Base-by-base conservation (phyloP, 2,329 filamentous ascomycete genomes). In the Aspergillus quadrilineatus region DNA sequence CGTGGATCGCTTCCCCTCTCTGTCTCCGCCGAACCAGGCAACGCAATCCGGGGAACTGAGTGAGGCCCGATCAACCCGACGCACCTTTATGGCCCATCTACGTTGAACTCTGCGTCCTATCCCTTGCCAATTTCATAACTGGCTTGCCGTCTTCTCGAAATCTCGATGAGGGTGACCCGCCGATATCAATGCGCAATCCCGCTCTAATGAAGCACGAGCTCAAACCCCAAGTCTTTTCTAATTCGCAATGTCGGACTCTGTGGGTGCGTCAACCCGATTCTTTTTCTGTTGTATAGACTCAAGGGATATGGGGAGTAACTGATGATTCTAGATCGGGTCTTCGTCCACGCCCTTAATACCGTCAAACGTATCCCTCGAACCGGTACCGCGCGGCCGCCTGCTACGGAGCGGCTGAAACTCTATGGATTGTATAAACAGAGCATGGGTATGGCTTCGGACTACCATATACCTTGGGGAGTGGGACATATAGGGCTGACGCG, bases 361-460 rank as follows among this genome's bases (percentile, higher is more conserved):
- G 93, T 99, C 68, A 97, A 97, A 77, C 95, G 95, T 77, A 95
- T 99, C 66, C 90, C 90, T 66, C 93, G 94, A 70, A 96, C 92
- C 15, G 93, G 94, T 61, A 91, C 91, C 51, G 86, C 90, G 61
- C 89, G 94, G 60, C 94, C 94, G 45, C 94, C 94, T 47, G 85
- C 92, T 2, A 80, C 83, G 59, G 92, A 95, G 69, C 88, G 94
- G 56, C 82, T 99, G 65, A 89, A 89, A 57, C 88, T 99, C 60
- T 99, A 99, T 87, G 94, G 94, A 62, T 83, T 99, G 64, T 99
- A 99, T 80, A 99, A 99, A 73, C 94, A 99, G 76, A 92, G 92
- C 60, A 97, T 97, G 94, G 84, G 81, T 84, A 75, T 60, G 43
- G 12, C 1, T 6, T n/a, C 12, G 36, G 8, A 32, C 34, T 30